Base-by-base conservation (phyloP, 306 rosid genomes). In the Oxytropis ochrocephala region DNA sequence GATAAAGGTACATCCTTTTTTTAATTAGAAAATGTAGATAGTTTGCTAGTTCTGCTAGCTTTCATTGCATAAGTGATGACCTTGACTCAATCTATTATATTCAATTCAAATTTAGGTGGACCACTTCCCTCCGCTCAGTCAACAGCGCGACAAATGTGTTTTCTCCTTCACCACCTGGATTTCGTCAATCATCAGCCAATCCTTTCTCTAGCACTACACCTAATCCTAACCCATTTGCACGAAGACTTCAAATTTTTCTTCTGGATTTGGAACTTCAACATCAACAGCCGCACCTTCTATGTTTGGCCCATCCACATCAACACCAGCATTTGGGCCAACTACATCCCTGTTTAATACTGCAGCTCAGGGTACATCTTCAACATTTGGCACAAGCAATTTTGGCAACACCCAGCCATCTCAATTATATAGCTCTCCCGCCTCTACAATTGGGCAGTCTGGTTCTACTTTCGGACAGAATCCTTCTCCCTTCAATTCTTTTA, bases 121-220 rank as follows among this genome's bases (percentile, higher is more conserved):
- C 91, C 97, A 24, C 73, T 41, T 62, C 85, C 94, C 77, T 81
- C 92, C 51, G 81, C 79, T 49, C 95, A 77, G 72, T 3, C 92
- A 24, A 44, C 88, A 63, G 80, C 78, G 89, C 78, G 79, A 70
- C 92, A 73, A 89, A 81, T 56, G 38, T 78, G 66, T 80, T 90
- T 78, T 76, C 74, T 69, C 29, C 96, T 68, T 42, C 90, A 24
- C 75, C 84, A 24, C 77, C 84, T 5, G 70, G 81, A 55, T 87
- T 89, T 72, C 75, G 83, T 69, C 99, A 81, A 86, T 12, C 93
- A 30, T 66, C 95, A 63, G 53, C 95, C 24, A 87, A 82, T 80
- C 86, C 86, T 51, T 90, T 91, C 68, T 79, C 91, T 64, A 24
- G 76, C 30, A 7, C 89, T 51, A 65, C 85, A 5, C 49, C 97